These are phyloP conservation scores for Venturia asperata DNA, from an alignment of 2,329 filamentous ascomycete genomes.

Conservation along the genomic window DNA sequence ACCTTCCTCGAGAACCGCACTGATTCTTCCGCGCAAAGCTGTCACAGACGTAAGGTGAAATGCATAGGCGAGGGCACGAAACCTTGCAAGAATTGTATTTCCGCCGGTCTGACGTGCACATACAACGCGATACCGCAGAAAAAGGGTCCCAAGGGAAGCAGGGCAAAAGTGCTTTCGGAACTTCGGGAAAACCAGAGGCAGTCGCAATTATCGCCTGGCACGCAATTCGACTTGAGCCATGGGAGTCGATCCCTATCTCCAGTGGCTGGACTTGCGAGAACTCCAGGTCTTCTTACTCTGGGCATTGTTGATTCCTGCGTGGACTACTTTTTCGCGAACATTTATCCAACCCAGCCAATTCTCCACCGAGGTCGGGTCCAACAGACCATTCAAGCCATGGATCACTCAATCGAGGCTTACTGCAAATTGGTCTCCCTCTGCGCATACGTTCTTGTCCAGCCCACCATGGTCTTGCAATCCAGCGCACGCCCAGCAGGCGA, in stretches of 20 bases:
- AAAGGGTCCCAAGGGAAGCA: conserved; percentile 56
- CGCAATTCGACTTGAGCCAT: conserved; percentile 27
- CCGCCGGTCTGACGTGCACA: conserved; percentile 54
- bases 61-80: conserved; percentile 44
- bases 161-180: conserved; percentile 57
- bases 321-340: conserved; percentile 54
- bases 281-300: conserved; percentile 43
- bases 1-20: neutral
- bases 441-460: conserved; percentile 45
- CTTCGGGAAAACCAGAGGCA: conserved; percentile 47
- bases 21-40: conserved; percentile 26
- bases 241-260: conserved; percentile 25
- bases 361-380: conserved; percentile 47
- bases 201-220: conserved; percentile 38
- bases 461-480: conserved; percentile 39
- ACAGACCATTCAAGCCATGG: conserved; percentile 48
- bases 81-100: conserved; percentile 55
- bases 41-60: conserved; percentile 45
- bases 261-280: conserved; percentile 40
- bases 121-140: conserved; percentile 59
- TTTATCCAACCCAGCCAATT: conserved; percentile 59
- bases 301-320: conserved; percentile 48
- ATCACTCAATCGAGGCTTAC: conserved; percentile 48
- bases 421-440: conserved; percentile 49
- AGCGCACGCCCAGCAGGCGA: conserved; percentile 22